Evolutionary conservation across 768 basidiomycete genomes (phyloP).

Genomic region (Mycena latifolia): DNA sequence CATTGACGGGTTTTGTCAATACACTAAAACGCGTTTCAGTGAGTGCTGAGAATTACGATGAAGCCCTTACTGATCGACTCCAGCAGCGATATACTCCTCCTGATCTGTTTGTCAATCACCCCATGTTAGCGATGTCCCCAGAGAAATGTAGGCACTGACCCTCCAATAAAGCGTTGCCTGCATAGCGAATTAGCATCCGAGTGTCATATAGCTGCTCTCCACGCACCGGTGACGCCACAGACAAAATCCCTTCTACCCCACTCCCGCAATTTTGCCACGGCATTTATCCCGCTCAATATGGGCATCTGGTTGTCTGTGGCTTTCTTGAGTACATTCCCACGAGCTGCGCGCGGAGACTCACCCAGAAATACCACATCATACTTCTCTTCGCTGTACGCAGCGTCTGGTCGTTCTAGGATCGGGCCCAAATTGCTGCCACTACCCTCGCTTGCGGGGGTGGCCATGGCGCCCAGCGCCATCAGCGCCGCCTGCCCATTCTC

Average conservation of each 20-base stretch:
- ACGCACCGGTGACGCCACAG: conserved; percentile 82
- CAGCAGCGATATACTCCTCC: conserved; percentile 80
- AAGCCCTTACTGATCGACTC: conserved; percentile 74
- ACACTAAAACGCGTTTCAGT: conserved; percentile 58
- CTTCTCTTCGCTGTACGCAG: conserved; percentile 45
- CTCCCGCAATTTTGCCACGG: conserved; percentile 72
- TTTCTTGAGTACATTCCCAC: not conserved
- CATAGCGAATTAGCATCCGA: conserved; percentile 12
- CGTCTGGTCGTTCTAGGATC: conserved; percentile 50
- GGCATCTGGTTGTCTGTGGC: conserved; percentile 84
- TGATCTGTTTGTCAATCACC: conserved; percentile 66
- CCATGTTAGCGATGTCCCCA: conserved; percentile 40
- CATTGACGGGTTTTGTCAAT: conserved; percentile 84
- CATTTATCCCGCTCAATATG: conserved; percentile 79
- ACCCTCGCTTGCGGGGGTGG: conserved; percentile 55
- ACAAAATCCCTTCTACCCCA: conserved; percentile 80
- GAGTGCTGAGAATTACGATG: conserved; percentile 9
- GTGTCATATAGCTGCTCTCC: not conserved
- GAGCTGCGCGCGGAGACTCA: not conserved
- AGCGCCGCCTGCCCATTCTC: conserved; percentile 88
- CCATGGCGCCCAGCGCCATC: conserved; percentile 67
- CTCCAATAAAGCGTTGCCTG: conserved; percentile 66
- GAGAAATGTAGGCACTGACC: conserved; percentile 47
- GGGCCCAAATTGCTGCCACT: conserved; percentile 40
- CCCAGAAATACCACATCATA: conserved; percentile 62